Conservation (phyloP, 108 stramenopile genomes). For the Parietichytrium sp. region DNA sequence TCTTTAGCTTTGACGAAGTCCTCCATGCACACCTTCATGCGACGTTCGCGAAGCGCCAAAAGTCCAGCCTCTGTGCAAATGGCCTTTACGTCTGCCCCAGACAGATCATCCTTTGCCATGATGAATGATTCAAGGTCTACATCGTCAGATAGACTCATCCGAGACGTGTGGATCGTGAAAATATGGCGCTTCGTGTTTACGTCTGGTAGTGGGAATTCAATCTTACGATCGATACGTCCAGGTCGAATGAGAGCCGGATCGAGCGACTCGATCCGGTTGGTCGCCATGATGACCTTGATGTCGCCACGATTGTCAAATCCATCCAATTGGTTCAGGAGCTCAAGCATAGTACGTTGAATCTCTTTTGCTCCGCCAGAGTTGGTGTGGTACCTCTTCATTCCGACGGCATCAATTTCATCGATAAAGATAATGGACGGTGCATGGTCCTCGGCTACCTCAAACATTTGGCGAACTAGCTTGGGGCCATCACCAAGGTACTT, state of each 20-base stretch:
- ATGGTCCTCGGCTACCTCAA: conserved; percentile 91
- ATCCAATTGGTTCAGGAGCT: conserved; percentile 96
- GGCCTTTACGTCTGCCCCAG: conserved; percentile 98
- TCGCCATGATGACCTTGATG: conserved; percentile 99
- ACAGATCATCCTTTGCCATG: conserved; percentile 95
- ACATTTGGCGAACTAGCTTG: conserved; percentile 96
- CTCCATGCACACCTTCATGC: conserved; percentile 97
- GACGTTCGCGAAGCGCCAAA: conserved; percentile 93
- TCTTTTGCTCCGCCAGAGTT: conserved; percentile 89
- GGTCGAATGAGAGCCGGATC: conserved; percentile 98
- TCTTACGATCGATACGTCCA: conserved; percentile 98
- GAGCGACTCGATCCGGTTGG: conserved; percentile 93
- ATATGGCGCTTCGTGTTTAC: conserved; percentile 95
- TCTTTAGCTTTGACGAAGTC: conserved; percentile 97
- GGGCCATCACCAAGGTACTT: conserved; percentile 99
- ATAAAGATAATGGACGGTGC: conserved; percentile 97
- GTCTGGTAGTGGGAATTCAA: conserved; percentile 97
- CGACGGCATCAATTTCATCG: conserved; percentile 99
- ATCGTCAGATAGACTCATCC: conserved; percentile 90
- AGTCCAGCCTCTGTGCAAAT: conserved; percentile 98
- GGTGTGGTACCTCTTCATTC: conserved; percentile 94
- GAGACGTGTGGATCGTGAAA: conserved; percentile 93
- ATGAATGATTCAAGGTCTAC: conserved; percentile 96
- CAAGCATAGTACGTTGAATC: conserved; percentile 99
- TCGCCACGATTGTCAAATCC: conserved; percentile 97